Evolutionary conservation across 2,329 filamentous ascomycete genomes (phyloP).

Genomic region (Diaporthe vexans): DNA sequence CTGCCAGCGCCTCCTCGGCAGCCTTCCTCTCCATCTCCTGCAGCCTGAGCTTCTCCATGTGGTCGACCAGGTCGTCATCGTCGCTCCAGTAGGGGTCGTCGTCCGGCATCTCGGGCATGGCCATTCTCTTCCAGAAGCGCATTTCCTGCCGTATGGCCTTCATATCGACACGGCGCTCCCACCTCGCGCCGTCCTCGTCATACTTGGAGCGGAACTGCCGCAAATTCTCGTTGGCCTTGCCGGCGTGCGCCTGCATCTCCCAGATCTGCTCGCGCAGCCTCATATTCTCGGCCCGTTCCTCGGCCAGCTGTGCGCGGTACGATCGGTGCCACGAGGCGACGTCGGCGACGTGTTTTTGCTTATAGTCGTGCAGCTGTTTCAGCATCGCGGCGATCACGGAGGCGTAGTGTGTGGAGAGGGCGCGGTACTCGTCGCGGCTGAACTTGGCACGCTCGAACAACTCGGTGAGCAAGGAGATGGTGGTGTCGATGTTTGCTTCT

Average conservation of each 20-base stretch:
- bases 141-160: conserved; percentile 69
- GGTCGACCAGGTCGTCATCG: conserved; percentile 75
- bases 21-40: conserved; percentile 63
- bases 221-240: conserved; percentile 69
- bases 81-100: conserved; percentile 74
- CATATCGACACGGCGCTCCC: conserved; percentile 67
- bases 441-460: conserved; percentile 73
- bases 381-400: conserved; percentile 70
- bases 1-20: conserved; percentile 54
- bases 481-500: conserved; percentile 71
- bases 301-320: conserved; percentile 75
- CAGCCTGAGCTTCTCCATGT: conserved; percentile 70
- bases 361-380: conserved; percentile 76
- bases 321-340: conserved; percentile 75
- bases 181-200: conserved; percentile 68
- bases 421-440: conserved; percentile 72
- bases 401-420: conserved; percentile 70
- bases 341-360: conserved; percentile 72
- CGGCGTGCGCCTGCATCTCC: conserved; percentile 75
- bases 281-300: conserved; percentile 74
- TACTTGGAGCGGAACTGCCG: conserved; percentile 69
- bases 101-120: conserved; percentile 71
- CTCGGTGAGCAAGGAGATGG: conserved; percentile 72
- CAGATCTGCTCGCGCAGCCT: conserved; percentile 75
- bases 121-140: conserved; percentile 77